Evolutionary conservation across 1,284 basidiomycete genomes (phyloP).

Genomic region (Athelia sp.): DNA sequence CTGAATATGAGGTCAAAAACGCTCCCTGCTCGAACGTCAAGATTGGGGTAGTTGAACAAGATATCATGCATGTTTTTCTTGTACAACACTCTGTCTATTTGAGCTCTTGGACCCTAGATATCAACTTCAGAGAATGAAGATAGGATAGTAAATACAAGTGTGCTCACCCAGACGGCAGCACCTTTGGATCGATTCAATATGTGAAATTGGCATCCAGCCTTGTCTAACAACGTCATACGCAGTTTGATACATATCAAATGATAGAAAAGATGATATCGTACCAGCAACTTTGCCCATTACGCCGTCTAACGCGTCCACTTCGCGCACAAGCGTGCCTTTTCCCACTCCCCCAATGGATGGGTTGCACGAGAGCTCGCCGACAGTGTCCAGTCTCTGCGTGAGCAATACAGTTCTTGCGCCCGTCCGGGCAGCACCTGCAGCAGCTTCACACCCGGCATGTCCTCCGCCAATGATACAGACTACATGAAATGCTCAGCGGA

Average conservation of each 20-base stretch:
- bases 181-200: conserved; percentile 85
- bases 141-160: neutral
- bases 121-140: too few relatives aligned
- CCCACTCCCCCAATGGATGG: conserved; percentile 87
- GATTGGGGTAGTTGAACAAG: conserved; percentile 59
- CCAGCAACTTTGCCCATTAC: conserved; percentile 74
- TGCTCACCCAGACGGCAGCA: conserved; percentile 78
- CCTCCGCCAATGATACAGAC: conserved; percentile 90
- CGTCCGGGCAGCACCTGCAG: conserved; percentile 77
- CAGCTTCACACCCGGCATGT: conserved; percentile 89
- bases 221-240: conserved; percentile 45
- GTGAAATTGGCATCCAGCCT: conserved; percentile 84
- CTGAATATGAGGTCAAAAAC: conserved; percentile 79
- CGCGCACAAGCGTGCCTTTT: conserved; percentile 84
- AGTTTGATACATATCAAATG: neutral
- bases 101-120: conserved; percentile 77
- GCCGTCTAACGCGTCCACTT: conserved; percentile 86
- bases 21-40: conserved; percentile 68
- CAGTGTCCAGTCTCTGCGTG: conserved; percentile 75
- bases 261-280: conserved; percentile 17
- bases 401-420: conserved; percentile 78
- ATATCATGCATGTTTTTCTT: conserved; percentile 75
- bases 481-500: conserved; percentile 20
- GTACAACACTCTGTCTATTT: conserved; percentile 83
- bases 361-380: conserved; percentile 89